Evolutionary conservation across 768 basidiomycete genomes (phyloP), one percentile per base, ranked within the genome.

Genomic region (Serendipita sp.): DNA sequence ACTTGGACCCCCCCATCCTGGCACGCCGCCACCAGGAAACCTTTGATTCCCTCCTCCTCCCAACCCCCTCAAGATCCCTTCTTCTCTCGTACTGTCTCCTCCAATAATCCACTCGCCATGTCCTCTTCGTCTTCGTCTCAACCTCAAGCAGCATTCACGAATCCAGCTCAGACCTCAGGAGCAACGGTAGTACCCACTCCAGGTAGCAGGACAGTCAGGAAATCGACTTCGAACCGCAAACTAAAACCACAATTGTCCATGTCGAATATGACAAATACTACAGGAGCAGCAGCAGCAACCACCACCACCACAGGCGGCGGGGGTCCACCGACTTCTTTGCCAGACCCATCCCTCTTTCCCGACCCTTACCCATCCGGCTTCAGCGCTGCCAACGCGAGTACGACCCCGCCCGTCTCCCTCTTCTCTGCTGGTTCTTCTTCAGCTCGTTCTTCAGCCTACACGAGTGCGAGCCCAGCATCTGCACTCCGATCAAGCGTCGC

Each of bases 381-480:
- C 74, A 43, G 75, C 75, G 60, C 73, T 75, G 37, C 73, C 53
- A 69, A 73, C 63, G 34, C 66, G n/a, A 74, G 75, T 6, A 75
- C 75, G 1, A 66, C 75, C 3, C 74, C 79, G 10, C 85, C 84
- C 2, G 77, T 65, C 63, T 65, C 83, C 15, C 81, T 87, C 63
- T 88, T 86, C 2, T 86, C 86, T 3, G 80, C 81, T 45, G 81
- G 82, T 50, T 86, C 89, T 0, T 85, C 86, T 1, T 88, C 87
- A 3, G 82, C 85, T 4, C 80, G 87, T 60, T 88, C 88, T 5
- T 87, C 86, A 3, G 86, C 87, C 3, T 88, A 88, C 70, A 86
- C 86, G 27, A 85, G 80, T 73, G 82, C 83, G 18, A 85, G 84
- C 63, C 52, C 62, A 13, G 64, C 40, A n/a, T 65, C 62, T 45